Evolutionary conservation across 345 rosid genomes (phyloP).

Genomic region (Nasturtium officinale): DNA sequence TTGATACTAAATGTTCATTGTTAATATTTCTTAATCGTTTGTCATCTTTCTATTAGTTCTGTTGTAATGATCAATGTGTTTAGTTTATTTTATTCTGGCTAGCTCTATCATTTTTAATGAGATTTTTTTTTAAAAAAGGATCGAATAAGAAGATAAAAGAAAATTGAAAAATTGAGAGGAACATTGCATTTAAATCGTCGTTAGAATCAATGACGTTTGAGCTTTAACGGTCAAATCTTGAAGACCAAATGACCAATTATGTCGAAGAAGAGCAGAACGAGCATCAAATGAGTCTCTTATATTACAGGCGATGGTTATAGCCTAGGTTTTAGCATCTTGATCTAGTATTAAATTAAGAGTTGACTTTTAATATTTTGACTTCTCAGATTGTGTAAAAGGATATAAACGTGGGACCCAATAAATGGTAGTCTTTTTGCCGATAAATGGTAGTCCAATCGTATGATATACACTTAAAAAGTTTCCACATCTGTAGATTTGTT

Average conservation of each 20-base stretch:
- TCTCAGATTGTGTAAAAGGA: conserved; percentile 3
- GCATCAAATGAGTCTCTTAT: conserved; percentile 30
- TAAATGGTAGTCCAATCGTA: conserved; percentile 9
- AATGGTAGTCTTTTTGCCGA: conserved; percentile 7
- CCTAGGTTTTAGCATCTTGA: conserved; percentile 12
- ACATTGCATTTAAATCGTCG: conserved; percentile 27
- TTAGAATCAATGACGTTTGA: conserved; percentile 22
- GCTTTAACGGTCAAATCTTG: conserved; percentile 24
- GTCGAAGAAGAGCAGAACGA: conserved; percentile 33
- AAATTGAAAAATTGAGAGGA: no score
- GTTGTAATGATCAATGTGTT: neutral
- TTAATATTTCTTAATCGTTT: neutral
- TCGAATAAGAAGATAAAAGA: neutral
- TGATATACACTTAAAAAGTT: conserved; percentile 1
- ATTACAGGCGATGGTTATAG: conserved; percentile 12
- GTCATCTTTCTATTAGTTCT: neutral
- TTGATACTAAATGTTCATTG: neutral
- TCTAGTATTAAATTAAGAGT: conserved; percentile 17
- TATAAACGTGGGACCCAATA: conserved; percentile 4
- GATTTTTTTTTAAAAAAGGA: no score
- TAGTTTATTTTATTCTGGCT: neutral
- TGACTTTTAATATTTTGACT: conserved; percentile 36
- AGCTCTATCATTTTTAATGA: neutral
- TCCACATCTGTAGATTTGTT: neutral
- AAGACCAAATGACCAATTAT: conserved; percentile 40